phyloP scores from a whole-genome alignment of 1,284 basidiomycete genomes.

The Microbotryomycetes sp. region DNA sequence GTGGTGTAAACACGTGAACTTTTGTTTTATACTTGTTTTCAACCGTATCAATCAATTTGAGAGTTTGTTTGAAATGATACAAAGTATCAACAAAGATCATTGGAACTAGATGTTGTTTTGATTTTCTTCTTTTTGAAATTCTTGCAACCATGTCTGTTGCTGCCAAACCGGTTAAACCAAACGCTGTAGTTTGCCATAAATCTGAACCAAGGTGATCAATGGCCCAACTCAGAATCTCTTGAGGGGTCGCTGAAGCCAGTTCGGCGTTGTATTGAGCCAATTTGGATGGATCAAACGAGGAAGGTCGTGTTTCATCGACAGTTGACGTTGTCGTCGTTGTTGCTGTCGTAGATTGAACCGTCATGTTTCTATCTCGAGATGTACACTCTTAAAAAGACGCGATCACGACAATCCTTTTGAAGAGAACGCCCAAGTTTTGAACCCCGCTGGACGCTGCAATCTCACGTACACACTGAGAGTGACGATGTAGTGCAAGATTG shows the following conservation, averaged over 20 bases:
- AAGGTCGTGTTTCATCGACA: conserved; percentile 1
- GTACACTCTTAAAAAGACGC: not conserved
- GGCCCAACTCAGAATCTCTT: conserved; percentile 78
- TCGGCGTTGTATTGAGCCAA: conserved; percentile 64
- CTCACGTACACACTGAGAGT: no score
- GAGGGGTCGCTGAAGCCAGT: conserved; percentile 62
- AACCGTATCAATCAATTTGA: conserved; percentile 75
- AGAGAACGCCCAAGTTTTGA: no score
- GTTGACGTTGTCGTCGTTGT: not conserved
- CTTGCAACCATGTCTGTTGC: conserved; percentile 88
- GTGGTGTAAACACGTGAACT: conserved; percentile 73
- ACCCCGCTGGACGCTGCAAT: no score
- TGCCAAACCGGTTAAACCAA: conserved; percentile 85
- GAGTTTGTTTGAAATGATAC: conserved; percentile 92
- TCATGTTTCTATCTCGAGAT: not conserved
- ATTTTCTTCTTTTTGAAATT: conserved; percentile 47
- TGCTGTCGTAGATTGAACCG: not conserved
- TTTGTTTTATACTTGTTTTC: conserved; percentile 66
- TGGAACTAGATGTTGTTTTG: conserved; percentile 46
- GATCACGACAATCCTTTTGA: not conserved
- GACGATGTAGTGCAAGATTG: no score
- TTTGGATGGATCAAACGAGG: conserved; percentile 17
- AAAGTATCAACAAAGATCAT: conserved; percentile 90
- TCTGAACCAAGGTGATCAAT: conserved; percentile 61
- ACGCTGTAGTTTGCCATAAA: conserved; percentile 85